Evolutionary conservation across 306 rosid species (phyloP), one percentile per base, ranked within the genome.

Genomic region (Albizia julibrissin): DNA sequence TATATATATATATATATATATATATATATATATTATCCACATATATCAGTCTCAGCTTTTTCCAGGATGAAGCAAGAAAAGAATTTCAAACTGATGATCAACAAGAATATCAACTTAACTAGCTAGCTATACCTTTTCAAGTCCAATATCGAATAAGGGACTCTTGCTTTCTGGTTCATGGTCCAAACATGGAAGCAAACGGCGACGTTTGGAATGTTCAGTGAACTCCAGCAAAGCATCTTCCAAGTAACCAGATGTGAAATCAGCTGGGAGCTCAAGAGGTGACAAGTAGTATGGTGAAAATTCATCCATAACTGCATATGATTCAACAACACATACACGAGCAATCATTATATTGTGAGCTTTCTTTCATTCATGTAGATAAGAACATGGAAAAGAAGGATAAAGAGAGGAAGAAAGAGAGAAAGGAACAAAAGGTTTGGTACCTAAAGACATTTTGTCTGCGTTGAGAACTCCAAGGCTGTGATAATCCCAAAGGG

Each of bases 211-310:
- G 61, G 94, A 85, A 47, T 83, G 79, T n/a, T 56, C 27, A n/a
- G 89, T 74, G 79, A 91, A 92, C 39, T 93, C 91, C 34, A 91
- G 16, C 90, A 95, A 88, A 59, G 98, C 99, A 83, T 95, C 99
- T 84, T 95, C 94, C 69, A 95, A 85, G 79, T 95, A 95, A 10
- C 99, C 99, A 29, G 94, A 88, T 1, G 97, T 93, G 84, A 89
- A 83, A 82, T 91, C 91, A 58, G 89, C 91, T 52, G 89, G 81
- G 13, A 87, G 9, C 1, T 64, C 87, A 1, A 76, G 89, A 26
- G 95, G 85, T 27, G 94, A 85, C 3, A 21, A n/a, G 54, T 79
- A 83, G 72, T 80, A 79, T n/a, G 92, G 68, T 26, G 77, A 54
- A 83, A 44, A 52, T n/a, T 75, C 88, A 59, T 90, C 93, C 97